Evolutionary conservation across 257 asterid genomes (phyloP).

Genomic region (Voacanga thouarsii): DNA sequence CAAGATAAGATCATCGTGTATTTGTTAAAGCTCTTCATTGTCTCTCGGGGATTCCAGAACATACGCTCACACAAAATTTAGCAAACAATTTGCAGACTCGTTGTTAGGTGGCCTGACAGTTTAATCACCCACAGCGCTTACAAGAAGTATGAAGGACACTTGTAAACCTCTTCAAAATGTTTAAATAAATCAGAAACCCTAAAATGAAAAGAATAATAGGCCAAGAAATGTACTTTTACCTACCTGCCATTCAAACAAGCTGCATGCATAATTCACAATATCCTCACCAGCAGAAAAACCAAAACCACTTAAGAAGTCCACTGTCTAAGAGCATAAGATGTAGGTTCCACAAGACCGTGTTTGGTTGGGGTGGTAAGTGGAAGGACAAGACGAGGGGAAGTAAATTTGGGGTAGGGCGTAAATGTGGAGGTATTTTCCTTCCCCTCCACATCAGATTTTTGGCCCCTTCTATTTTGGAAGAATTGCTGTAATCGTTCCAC

Average conservation of each 20-base stretch:
- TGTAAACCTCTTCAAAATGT: neutral
- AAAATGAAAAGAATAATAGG: neutral
- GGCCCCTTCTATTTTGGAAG: too few relatives aligned
- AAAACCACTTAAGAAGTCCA: neutral
- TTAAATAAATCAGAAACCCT: neutral
- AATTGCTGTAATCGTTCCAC: too few relatives aligned
- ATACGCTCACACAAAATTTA: neutral
- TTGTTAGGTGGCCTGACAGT: neutral
- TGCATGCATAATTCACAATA: neutral
- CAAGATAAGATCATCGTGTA: neutral
- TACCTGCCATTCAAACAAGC: too few relatives aligned
- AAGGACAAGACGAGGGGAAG: too few relatives aligned
- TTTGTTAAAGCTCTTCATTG: neutral
- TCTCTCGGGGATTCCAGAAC: neutral
- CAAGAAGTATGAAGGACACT: neutral
- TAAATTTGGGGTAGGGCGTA: too few relatives aligned
- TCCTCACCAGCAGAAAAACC: slow-evolving; percentile 8
- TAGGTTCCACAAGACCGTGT: too few relatives aligned
- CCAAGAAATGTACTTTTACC: neutral
- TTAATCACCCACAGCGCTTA: too few relatives aligned
- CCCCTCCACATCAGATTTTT: too few relatives aligned
- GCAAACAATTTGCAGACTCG: neutral
- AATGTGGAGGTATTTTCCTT: too few relatives aligned
- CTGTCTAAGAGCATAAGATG: neutral
- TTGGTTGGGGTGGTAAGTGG: too few relatives aligned